Evolutionary conservation across 116 monocot genomes (phyloP), one percentile per base, ranked within the genome.

Genomic region (Thalassia testudinum): DNA sequence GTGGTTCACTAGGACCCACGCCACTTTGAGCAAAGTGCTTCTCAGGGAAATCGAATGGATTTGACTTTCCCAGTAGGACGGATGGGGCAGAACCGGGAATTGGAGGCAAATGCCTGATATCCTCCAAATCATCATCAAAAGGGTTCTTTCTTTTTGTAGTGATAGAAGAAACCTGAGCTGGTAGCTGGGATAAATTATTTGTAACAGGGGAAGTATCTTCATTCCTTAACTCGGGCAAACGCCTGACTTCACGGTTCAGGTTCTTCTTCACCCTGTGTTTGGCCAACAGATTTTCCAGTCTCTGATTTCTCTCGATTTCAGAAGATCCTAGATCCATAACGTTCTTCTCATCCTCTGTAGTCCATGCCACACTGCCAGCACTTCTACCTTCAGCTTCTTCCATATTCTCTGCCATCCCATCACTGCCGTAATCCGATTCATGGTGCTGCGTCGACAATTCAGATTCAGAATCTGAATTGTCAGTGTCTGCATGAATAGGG

Each of bases 61-160:
- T 88, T 24, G 64, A 43, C 58, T 76, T 66, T 1, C 74, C 71
- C 20, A 66, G 63, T 26, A 95, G 40, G 54, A 81, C 57, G 23
- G 95, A 79, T 54, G 95, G 88, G 60, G 95, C 95, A 14, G 95
- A 95, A 58, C 81, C 77, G 34, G 95, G 95, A 71, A 81, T 58
- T 29, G 73, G 72, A 42, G 64, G 82, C 23, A 77, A 51, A 6
- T 34, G 54, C 5, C 5, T 55, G 25, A 37, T 54, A 34, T 53
- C 70, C 49, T 86, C 66, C 6, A 69, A 62, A 62, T 64, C 67
- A 62, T 72, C 24, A 82, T 86, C 79, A 67, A 82, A 93, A 21
- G 87, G 87, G 60, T 84, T 87, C 2, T 45, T 42, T 67, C 74
- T 72, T 45, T 71, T 48, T 23, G 58, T 79, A 52, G 66, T 70